Evolutionary conservation across 306 rosid genomes (phyloP), one percentile per base, ranked within the genome.

Genomic region (Cicer cuneatum): DNA sequence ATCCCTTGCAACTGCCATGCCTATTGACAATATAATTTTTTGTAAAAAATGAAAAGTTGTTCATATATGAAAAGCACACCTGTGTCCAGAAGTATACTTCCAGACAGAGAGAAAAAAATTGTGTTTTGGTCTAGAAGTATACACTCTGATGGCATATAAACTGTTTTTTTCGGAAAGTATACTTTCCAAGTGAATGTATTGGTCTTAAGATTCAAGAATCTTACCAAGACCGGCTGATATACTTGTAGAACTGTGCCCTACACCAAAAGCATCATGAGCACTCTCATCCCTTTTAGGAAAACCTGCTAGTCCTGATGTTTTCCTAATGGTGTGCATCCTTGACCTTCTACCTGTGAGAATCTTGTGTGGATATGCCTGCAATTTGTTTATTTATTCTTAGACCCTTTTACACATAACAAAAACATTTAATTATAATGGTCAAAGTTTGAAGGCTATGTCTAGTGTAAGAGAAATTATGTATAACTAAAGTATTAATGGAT

Each of bases 1-100:
- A 83, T 91, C 98, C 74, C 98, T 86, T 29, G 75, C 98, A 80
- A 90, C 96, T 5, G 98, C 98, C 98, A 94, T 94, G 82, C 97
- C 98, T 93, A 71, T 62, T 21, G 2, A 21, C 60, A 70, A 73
- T 19, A 14, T 14, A 21, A 38, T 52, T 76, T 66, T 48, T 40
- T 14, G 45, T 10, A 72, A 48, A 33, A 52, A 6, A 47, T 10
- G 51, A 48, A 14, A 56, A 49, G 12, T 63, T n/a, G 43, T 68
- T 81, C 54, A 77, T 35, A 19, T 21, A 21, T 21, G 24, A 21
- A 21, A 21, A 21, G 24, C 24, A 21, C 24, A 21, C 24, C 24
- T 21, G 24, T 21, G 21, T 19, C 21, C 21, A 19, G 21, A 19
- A 19, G 21, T 19, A 19, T 19, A 19, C 21, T 19, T 19, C 21